Evolutionary conservation across 768 basidiomycete genomes (phyloP).

Genomic region (Mycena albidolilacea): DNA sequence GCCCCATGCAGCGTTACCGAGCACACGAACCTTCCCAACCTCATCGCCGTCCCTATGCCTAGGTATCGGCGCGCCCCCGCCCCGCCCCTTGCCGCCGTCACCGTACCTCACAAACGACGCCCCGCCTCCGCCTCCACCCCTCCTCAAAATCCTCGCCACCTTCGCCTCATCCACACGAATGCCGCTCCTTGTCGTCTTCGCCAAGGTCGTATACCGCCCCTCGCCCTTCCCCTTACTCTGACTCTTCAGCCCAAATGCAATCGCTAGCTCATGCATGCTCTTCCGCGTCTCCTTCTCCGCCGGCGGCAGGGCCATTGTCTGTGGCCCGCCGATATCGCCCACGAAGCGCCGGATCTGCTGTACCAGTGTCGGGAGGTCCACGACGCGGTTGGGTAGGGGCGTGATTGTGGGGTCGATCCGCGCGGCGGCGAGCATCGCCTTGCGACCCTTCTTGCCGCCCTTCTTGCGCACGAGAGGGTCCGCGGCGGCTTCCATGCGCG

Average conservation of each 20-base stretch:
- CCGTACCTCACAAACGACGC: constrained; percentile 48
- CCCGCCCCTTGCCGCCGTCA: constrained; percentile 47
- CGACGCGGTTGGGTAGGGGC: constrained; percentile 63
- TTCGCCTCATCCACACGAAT: constrained; percentile 71
- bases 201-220: constrained; percentile 83
- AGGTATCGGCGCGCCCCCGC: constrained; percentile 49
- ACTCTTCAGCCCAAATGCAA: constrained; percentile 84
- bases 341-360: constrained; percentile 81
- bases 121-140: constrained; percentile 53
- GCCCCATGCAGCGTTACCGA: background rate
- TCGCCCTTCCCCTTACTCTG: constrained; percentile 79
- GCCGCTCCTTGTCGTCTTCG: constrained; percentile 75
- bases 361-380: constrained; percentile 79
- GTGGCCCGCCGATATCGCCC: constrained; percentile 62
- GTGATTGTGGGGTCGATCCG: constrained; percentile 62
- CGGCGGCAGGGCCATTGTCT: constrained; percentile 81
- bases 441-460: constrained; percentile 78
- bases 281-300: constrained; percentile 81
- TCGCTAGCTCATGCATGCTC: constrained; percentile 85
- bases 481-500: constrained; percentile 67
- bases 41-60: constrained; percentile 87
- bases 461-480: constrained; percentile 77
- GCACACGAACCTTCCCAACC: constrained; percentile 78
- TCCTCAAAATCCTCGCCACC: constrained; percentile 61
- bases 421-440: constrained; percentile 74